Base-by-base conservation (phyloP, 495 filamentous ascomycete genomes). In the Aspergillus sclerotiicarbonarius region DNA sequence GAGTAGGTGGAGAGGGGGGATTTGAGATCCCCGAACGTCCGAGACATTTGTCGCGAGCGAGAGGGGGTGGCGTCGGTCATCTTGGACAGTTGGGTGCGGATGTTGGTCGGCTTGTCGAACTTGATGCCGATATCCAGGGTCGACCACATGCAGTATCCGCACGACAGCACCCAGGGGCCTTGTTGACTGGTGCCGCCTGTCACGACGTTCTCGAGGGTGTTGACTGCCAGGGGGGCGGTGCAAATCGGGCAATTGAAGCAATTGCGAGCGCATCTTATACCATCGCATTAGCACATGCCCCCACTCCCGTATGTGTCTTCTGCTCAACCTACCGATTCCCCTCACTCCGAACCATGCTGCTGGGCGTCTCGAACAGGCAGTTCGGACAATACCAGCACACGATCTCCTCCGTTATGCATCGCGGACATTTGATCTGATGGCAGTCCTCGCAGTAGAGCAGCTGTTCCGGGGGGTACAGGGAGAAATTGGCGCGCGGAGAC, bases 381-480 rank as follows among this genome's bases (percentile, higher is more conserved):
- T 82, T 92, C n/a, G 94, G 94, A 68, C 94, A 98, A 66, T 88
- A 98, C 81, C 89, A 96, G 58, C 88, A 91, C 49, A 95, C 85
- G 43, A 96, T 89, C 73, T 98, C 94, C 66, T 98, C 94, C 20
- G 87, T 79, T 18, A 91, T 90, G 67, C 94, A 98, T 69, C 91
- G 81, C 7, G 91, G 90, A 66, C 94, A 98, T 60, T 92, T 87
- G 54, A 98, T 93, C 73, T 96, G 87, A 61, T 94, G 90, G 69
- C 94, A 98, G 69, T 97, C 95, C 66, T 96, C 91, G 74, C 94
- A 98, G 73, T 92, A 98, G 10, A 96, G 80, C 8, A 98, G 84
- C 65, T 94, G 89, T 64, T 98, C 92, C n/a, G 96, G 83, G 0
- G 93, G 92, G 70, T 91, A 96, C 33, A 98, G 79, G 41, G 90